These are phyloP conservation scores for Hamamelis virginiana DNA, from an alignment of 164 flowering plant genomes.

Conservation along the genomic window DNA sequence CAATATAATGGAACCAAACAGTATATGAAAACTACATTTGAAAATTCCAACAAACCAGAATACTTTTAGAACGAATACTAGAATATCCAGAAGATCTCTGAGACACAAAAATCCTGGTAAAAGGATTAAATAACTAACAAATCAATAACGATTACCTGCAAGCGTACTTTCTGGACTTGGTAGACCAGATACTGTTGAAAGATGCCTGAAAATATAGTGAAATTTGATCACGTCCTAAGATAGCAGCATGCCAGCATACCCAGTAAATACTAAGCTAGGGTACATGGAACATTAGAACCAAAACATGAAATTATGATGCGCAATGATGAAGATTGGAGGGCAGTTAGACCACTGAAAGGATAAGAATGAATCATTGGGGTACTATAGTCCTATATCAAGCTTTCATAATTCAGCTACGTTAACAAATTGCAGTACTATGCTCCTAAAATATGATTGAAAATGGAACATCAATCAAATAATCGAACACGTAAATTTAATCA, in stretches of 20 bases:
- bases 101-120: background rate
- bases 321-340: background rate
- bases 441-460: too few relatives aligned
- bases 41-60: too few relatives aligned
- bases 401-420: too few relatives aligned
- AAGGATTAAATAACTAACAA: background rate
- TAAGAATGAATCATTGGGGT: background rate
- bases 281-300: background rate
- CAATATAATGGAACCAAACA: too few relatives aligned
- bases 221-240: background rate
- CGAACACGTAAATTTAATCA: too few relatives aligned
- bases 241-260: background rate
- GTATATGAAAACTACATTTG: too few relatives aligned
- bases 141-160: constrained; percentile 58
- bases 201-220: constrained; percentile 40
- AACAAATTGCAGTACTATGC: too few relatives aligned
- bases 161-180: constrained; percentile 87
- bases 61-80: too few relatives aligned
- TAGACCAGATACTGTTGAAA: constrained; percentile 89
- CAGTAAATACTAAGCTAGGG: background rate
- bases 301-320: background rate
- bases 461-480: too few relatives aligned
- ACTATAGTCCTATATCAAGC: background rate
- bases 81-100: too few relatives aligned
- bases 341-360: background rate